phyloP scores from a whole-genome alignment of 2,329 filamentous ascomycete genomes.

The Pseudogymnoascus sp. region DNA sequence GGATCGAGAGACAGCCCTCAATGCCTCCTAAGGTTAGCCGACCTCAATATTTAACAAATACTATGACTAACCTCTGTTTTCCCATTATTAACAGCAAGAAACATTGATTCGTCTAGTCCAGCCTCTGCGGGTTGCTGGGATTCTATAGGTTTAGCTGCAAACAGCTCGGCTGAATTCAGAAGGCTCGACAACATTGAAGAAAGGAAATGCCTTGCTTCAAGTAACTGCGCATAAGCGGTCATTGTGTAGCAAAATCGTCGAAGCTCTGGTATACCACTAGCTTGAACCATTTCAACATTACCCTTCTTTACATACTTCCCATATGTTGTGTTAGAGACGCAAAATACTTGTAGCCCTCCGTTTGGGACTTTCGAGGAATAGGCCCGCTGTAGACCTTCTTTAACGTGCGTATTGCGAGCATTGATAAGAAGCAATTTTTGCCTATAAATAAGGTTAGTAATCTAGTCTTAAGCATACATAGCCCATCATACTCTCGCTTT shows the following conservation, averaged over 20 bases:
- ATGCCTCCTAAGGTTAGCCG: conserved; percentile 14
- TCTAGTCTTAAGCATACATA: neutral
- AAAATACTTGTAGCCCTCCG: conserved; percentile 29
- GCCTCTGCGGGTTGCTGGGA: neutral
- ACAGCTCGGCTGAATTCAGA: conserved; percentile 28
- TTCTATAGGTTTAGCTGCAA: conserved; percentile 17
- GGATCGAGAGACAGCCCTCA: conserved; percentile 1
- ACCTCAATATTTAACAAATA: neutral
- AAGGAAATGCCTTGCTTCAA: conserved; percentile 28
- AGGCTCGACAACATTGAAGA: conserved; percentile 24
- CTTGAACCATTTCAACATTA: conserved; percentile 23
- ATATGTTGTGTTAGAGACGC: conserved; percentile 32
- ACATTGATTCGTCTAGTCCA: conserved; percentile 14
- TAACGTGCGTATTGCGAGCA: conserved; percentile 28
- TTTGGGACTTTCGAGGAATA: conserved; percentile 24
- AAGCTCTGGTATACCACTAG: conserved; percentile 29
- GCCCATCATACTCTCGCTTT: conserved; percentile 14
- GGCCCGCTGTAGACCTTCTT: conserved; percentile 21
- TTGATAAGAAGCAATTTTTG: conserved; percentile 26
- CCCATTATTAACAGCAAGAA: conserved; percentile 10
- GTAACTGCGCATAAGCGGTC: conserved; percentile 29
- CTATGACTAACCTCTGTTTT: conserved; percentile 15
- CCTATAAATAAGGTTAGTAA: conserved; percentile 16
- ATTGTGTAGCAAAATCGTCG: conserved; percentile 30
- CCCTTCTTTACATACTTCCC: conserved; percentile 28